A percentile compares a stretch with the other conserved stretches of the same genome.
Conservation (phyloP, 768 basidiomycete genomes). For the Phallus indusiatus region DNA sequence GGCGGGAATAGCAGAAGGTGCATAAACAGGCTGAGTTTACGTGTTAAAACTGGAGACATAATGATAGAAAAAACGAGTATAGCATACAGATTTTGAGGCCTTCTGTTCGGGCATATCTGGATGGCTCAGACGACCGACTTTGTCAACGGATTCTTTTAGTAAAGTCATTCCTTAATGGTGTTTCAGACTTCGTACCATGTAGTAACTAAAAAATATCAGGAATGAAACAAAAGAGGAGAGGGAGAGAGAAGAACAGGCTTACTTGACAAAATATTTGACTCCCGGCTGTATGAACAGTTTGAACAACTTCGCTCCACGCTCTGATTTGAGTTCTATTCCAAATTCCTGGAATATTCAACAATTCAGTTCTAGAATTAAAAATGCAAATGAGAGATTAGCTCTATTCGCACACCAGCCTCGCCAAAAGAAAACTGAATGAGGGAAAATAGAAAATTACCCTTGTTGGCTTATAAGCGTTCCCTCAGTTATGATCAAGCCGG, state of each 20-base stretch:
- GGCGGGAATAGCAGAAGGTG: conserved; percentile 34
- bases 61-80: not conserved
- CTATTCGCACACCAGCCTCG: not conserved
- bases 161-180: not conserved
- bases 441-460: conserved; percentile 22
- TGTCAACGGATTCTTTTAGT: not conserved
- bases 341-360: conserved; percentile 36
- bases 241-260: conserved; percentile 1
- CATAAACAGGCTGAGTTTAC: conserved; percentile 31
- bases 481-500: conserved; percentile 33
- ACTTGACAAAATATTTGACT: conserved; percentile 38
- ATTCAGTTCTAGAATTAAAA: conserved; percentile 27
- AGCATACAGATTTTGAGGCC: conserved; percentile 23
- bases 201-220: conserved; percentile 19
- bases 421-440: not conserved
- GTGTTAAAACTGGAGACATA: not conserved
- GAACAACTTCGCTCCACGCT: conserved; percentile 36
- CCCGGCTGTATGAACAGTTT: conserved; percentile 37
- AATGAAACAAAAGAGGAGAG: not conserved
- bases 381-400: not conserved
- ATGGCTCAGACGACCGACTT: conserved; percentile 29
- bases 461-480: conserved; percentile 32
- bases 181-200: conserved; percentile 24
- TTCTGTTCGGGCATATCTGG: conserved; percentile 32
- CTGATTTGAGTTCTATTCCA: conserved; percentile 35